These are phyloP conservation scores for Jatropha multifida DNA, from an alignment of 441 rosid species.

Conservation along the genomic window DNA sequence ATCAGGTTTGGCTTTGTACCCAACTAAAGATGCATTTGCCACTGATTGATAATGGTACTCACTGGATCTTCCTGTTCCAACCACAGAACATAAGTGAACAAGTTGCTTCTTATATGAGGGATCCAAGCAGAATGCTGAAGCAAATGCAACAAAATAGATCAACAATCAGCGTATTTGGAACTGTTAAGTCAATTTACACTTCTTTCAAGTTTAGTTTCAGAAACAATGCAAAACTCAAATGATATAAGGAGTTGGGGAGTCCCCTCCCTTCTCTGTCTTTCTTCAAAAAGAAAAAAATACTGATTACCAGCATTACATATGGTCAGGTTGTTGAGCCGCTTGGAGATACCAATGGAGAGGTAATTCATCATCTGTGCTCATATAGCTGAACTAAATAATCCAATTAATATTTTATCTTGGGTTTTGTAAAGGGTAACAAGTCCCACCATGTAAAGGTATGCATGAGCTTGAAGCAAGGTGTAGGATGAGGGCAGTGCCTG, in stretches of 20 bases:
- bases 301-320: conserved; percentile 22
- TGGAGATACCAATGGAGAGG: conserved; percentile 45
- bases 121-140: conserved; percentile 91
- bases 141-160: conserved; percentile 91
- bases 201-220: not conserved
- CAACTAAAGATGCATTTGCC: conserved; percentile 4
- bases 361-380: conserved; percentile 22
- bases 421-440: not conserved
- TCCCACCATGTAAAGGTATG: conserved; percentile 4
- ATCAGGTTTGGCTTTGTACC: conserved; percentile 64
- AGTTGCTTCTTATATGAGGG: conserved; percentile 89
- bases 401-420: not conserved
- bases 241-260: not conserved
- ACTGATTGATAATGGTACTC: conserved; percentile 15
- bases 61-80: conserved; percentile 21
- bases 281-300: not conserved
- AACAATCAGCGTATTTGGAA: conserved; percentile 59
- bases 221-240: conserved; percentile 5
- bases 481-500: not conserved
- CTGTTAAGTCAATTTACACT: conserved; percentile 49
- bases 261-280: not conserved
- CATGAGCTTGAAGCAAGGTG: not conserved
- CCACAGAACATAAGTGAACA: conserved; percentile 85
- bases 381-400: not conserved
- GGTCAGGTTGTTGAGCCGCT: conserved; percentile 39